A percentile compares a stretch with the other conserved stretches of the same genome.
phyloP scores from a whole-genome alignment of 2,329 filamentous ascomycete genomes.

The Helicocarpus griseus region DNA sequence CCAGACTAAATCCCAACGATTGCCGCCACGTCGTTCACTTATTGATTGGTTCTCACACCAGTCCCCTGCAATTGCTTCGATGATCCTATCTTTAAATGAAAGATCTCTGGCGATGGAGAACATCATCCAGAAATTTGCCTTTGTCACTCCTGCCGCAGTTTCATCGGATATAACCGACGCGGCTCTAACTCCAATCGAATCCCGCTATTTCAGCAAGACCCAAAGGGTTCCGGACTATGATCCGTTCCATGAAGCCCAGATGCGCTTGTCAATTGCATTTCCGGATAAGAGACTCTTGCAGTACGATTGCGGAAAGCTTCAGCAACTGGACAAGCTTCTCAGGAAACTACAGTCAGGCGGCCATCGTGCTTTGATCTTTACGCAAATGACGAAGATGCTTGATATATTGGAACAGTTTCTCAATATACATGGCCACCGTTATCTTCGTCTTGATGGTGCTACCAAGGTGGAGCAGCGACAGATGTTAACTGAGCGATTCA shows the following conservation, averaged over 20 bases:
- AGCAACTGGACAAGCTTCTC: slow-evolving; percentile 76
- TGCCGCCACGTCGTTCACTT: slow-evolving; percentile 51
- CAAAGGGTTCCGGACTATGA: slow-evolving; percentile 54
- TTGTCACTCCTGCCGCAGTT: slow-evolving; percentile 80
- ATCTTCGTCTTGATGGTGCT: slow-evolving; percentile 88
- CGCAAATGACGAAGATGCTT: slow-evolving; percentile 97
- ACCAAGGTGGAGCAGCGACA: slow-evolving; percentile 95
- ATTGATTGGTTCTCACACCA: slow-evolving; percentile 68
- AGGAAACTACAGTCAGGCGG: slow-evolving; percentile 80
- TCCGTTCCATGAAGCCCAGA: slow-evolving; percentile 87
- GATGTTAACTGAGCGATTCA: slow-evolving; percentile 92
- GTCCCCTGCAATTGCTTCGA: slow-evolving; percentile 42
- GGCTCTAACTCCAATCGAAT: slow-evolving; percentile 54
- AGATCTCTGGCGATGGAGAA: slow-evolving; percentile 64
- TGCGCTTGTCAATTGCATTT: slow-evolving; percentile 89
- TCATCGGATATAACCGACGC: slow-evolving; percentile 65
- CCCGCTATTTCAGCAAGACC: slow-evolving; percentile 32
- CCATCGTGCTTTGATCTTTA: slow-evolving; percentile 94
- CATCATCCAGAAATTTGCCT: slow-evolving; percentile 78
- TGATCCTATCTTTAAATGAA: slow-evolving; percentile 66
- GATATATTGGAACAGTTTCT: slow-evolving; percentile 96
- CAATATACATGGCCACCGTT: slow-evolving; percentile 95
- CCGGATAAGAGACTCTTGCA: slow-evolving; percentile 93
- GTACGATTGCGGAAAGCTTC: slow-evolving; percentile 95
- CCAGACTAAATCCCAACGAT: slow-evolving; percentile 50